These are phyloP conservation scores for Coprinellus aureogranulatus DNA, from an alignment of 768 basidiomycete genomes.

Conservation along the genomic window DNA sequence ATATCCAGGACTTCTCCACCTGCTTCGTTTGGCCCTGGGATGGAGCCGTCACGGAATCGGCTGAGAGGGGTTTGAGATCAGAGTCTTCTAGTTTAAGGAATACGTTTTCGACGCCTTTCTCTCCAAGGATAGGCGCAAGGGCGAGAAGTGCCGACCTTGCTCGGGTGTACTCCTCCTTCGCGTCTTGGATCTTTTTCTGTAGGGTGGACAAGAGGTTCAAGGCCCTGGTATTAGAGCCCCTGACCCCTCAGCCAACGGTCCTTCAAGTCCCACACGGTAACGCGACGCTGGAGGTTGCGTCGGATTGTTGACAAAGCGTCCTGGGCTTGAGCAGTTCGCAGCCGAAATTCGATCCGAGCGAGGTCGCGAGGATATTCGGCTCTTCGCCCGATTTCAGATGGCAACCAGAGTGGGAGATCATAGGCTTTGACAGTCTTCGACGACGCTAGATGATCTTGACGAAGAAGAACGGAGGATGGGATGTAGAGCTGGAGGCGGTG, in stretches of 20 bases:
- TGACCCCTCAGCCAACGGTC: slow-evolving; percentile 19
- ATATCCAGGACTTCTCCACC: too few relatives aligned
- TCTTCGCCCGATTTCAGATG: not conserved
- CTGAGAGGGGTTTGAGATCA: too few relatives aligned
- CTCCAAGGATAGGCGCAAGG: too few relatives aligned
- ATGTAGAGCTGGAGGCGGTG: slow-evolving; percentile 12
- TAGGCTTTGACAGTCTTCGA: not conserved
- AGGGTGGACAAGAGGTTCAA: too few relatives aligned
- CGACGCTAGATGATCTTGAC: not conserved
- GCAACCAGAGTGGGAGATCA: not conserved
- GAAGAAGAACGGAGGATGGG: slow-evolving; percentile 4
- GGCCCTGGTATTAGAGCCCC: slow-evolving; percentile 22
- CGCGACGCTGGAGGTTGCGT: slow-evolving; percentile 18
- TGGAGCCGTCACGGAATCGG: too few relatives aligned
- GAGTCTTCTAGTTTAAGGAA: too few relatives aligned
- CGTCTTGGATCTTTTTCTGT: too few relatives aligned
- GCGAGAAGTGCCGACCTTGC: too few relatives aligned
- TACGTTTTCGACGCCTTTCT: too few relatives aligned
- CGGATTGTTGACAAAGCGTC: slow-evolving; percentile 22
- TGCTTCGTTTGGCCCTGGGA: too few relatives aligned
- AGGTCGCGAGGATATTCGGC: not conserved
- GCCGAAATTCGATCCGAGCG: slow-evolving; percentile 18
- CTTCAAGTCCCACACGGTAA: slow-evolving; percentile 20
- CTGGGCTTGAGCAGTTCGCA: slow-evolving; percentile 22
- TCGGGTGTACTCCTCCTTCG: too few relatives aligned